These are phyloP conservation scores for Phytomonas francai DNA, from an alignment of 208 protist genomes.

Conservation along the genomic window DNA sequence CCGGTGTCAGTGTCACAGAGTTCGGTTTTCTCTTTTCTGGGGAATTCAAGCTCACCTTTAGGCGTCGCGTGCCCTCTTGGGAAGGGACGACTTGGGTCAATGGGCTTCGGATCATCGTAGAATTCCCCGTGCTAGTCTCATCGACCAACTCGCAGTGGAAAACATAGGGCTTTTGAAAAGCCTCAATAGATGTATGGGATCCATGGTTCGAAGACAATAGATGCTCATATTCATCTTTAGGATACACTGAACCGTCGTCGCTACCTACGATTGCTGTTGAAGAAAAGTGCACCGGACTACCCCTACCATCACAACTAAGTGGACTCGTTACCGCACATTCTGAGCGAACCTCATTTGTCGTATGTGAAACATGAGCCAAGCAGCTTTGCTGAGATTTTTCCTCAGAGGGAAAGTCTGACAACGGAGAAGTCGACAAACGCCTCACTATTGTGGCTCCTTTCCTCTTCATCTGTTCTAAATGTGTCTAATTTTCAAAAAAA, in stretches of 20 bases:
- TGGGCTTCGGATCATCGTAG: background rate
- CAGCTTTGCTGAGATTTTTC: slow-evolving; percentile 16
- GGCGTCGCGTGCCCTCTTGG: background rate
- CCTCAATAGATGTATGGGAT: background rate
- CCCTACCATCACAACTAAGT: background rate
- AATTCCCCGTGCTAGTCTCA: background rate
- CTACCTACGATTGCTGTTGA: background rate
- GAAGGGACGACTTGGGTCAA: background rate
- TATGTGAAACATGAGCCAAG: slow-evolving; percentile 23
- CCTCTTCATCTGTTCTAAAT: slow-evolving; percentile 15
- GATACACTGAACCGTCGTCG: background rate
- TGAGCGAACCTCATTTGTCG: slow-evolving; percentile 38
- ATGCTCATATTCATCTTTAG: background rate
- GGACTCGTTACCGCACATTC: slow-evolving; percentile 4
- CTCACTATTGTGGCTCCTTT: slow-evolving; percentile 15
- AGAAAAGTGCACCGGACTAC: background rate
- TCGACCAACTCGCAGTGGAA: background rate
- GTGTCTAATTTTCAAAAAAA: slow-evolving; percentile 6
- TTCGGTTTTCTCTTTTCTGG: background rate
- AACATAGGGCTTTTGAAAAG: background rate
- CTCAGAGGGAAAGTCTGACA: slow-evolving; percentile 24
- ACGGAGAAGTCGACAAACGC: slow-evolving; percentile 28
- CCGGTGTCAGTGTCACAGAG: background rate
- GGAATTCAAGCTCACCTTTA: background rate
- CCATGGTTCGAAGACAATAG: background rate